Evolutionary conservation across 208 protist species (phyloP).

Genomic region (Crithidia thermophila): DNA sequence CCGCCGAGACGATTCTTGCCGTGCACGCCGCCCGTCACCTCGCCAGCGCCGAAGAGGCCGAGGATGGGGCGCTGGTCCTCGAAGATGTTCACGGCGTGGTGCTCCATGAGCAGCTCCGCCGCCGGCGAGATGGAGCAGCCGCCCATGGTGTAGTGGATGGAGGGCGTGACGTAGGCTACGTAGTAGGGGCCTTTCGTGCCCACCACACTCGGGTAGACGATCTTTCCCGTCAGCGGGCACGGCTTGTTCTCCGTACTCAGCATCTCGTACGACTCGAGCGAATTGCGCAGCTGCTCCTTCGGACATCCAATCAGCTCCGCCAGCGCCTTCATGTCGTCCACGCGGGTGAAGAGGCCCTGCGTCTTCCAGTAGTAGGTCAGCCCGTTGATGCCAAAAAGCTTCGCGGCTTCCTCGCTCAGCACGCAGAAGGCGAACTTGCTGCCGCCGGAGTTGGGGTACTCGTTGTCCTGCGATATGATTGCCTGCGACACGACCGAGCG

Average conservation of each 20-base stretch:
- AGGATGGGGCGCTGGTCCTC: conserved; percentile 61
- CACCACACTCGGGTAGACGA: conserved; percentile 66
- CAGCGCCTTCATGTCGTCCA: conserved; percentile 49
- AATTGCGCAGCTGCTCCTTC: conserved; percentile 30
- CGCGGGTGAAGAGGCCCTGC: conserved; percentile 64
- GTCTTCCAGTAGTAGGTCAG: conserved; percentile 80
- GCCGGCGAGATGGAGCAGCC: conserved; percentile 88
- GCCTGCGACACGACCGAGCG: conserved; percentile 90
- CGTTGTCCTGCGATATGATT: conserved; percentile 70
- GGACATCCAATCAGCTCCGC: conserved; percentile 65
- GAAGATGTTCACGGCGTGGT: conserved; percentile 35
- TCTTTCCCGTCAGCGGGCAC: conserved; percentile 65
- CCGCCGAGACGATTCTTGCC: conserved; percentile 94
- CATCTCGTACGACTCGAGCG: conserved; percentile 58
- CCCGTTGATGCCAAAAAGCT: conserved; percentile 69
- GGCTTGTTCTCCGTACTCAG: conserved; percentile 29
- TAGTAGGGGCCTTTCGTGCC: conserved; percentile 69
- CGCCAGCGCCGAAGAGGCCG: conserved; percentile 93
- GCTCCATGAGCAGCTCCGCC: conserved; percentile 72
- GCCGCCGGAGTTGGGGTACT: conserved; percentile 51
- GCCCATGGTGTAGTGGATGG: conserved; percentile 98
- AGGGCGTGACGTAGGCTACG: conserved; percentile 92
- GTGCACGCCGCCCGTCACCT: conserved; percentile 96
- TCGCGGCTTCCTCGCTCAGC: conserved; percentile 65
- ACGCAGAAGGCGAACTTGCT: conserved; percentile 77